phyloP scores from a whole-genome alignment of 768 basidiomycete genomes.

The Chalciporus pseudorubinellus region DNA sequence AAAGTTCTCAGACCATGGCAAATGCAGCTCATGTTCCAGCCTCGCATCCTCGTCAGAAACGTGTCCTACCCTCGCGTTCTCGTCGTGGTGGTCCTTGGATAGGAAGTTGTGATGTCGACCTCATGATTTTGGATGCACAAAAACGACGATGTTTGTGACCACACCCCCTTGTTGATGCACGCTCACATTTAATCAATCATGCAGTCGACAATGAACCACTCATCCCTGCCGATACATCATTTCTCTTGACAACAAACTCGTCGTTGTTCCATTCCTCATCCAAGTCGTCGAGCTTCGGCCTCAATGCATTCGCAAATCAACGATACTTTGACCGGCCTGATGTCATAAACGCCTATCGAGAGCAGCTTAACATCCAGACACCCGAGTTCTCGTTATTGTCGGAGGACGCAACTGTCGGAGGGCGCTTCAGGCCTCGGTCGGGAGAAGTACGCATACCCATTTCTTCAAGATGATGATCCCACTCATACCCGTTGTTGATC shows the following conservation, averaged over 20 bases:
- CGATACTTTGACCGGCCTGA: slow-evolving; percentile 79
- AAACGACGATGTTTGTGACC: slow-evolving; percentile 66
- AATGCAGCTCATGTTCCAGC: slow-evolving; percentile 36
- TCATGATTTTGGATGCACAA: slow-evolving; percentile 80
- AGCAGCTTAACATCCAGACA: slow-evolving; percentile 73
- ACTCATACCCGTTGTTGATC: neutral
- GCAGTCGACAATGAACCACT: slow-evolving; percentile 71
- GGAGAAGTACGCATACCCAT: slow-evolving; percentile 60
- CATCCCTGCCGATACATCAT: slow-evolving; percentile 61
- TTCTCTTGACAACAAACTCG: slow-evolving; percentile 75
- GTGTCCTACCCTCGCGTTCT: slow-evolving; percentile 78
- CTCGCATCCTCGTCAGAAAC: slow-evolving; percentile 57
- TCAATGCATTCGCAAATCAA: slow-evolving; percentile 62
- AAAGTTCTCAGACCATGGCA: slow-evolving; percentile 23
- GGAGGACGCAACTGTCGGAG: slow-evolving; percentile 54
- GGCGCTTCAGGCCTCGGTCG: slow-evolving; percentile 67
- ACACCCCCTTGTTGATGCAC: slow-evolving; percentile 7
- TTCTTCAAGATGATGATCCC: slow-evolving; percentile 7
- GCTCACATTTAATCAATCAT: slow-evolving; percentile 14
- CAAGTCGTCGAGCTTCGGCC: slow-evolving; percentile 34
- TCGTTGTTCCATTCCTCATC: slow-evolving; percentile 44
- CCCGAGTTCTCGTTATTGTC: slow-evolving; percentile 58
- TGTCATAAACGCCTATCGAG: slow-evolving; percentile 66
- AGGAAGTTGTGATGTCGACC: slow-evolving; percentile 75
- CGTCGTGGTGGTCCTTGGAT: slow-evolving; percentile 80